A percentile compares a stretch with the other conserved stretches of the same genome.
These are phyloP conservation scores for Solanum habrochaites DNA, from an alignment of 257 asterid genomes.

Conservation along the genomic window DNA sequence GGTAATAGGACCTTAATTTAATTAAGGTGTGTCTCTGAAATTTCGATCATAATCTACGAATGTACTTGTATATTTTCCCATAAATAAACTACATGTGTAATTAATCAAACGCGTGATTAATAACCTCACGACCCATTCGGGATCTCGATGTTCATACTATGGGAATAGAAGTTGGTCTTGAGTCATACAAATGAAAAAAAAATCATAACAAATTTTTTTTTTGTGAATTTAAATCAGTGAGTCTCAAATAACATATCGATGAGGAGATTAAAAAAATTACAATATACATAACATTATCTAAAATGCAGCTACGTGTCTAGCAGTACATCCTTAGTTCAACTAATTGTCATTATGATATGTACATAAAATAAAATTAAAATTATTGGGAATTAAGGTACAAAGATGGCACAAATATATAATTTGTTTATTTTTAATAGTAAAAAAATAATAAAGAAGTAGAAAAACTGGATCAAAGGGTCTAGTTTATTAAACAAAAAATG, in stretches of 20 bases:
- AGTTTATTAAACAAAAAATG: neutral
- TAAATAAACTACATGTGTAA: too few relatives aligned
- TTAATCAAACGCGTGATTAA: neutral
- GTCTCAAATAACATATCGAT: too few relatives aligned
- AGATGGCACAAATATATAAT: neutral
- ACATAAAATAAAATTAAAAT: neutral
- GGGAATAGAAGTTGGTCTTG: neutral
- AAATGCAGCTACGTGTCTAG: neutral
- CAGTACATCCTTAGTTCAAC: neutral
- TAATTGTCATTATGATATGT: neutral
- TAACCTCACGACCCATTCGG: neutral
- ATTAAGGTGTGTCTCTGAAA: accelerated
- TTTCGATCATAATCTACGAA: too few relatives aligned
- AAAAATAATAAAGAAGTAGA: neutral
- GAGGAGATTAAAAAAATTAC: accelerated
- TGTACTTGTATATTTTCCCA: too few relatives aligned
- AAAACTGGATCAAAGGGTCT: neutral
- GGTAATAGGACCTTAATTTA: too few relatives aligned
- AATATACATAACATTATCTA: neutral
- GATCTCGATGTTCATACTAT: accelerated
- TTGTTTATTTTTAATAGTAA: neutral
- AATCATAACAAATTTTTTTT: neutral
- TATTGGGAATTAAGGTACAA: neutral
- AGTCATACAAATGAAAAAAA: neutral
- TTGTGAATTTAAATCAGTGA: too few relatives aligned